Evolutionary conservation across 2,329 filamentous ascomycete genomes (phyloP), one percentile per base, ranked within the genome.

Genomic region (Emericellopsis cladophorae): DNA sequence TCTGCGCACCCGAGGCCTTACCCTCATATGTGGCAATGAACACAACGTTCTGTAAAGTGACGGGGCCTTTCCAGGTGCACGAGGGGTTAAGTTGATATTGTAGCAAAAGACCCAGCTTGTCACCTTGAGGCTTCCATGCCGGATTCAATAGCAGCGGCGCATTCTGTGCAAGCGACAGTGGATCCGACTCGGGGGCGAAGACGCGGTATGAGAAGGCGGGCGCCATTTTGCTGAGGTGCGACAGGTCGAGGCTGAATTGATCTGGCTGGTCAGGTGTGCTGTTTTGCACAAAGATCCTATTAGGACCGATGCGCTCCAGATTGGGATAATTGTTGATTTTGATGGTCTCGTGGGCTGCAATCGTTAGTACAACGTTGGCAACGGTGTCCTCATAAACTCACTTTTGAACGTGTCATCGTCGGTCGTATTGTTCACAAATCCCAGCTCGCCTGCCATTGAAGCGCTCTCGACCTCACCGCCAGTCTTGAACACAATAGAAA

Each of bases 191-290:
- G 2, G 60, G 46, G 24, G 84, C 62, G 49, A 92, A 85, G 10
- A 95, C 69, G 52, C 89, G 84, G 60, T 96, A 98, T 44, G 92
- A 94, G 66, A 98, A 96, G 7, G 83, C 90, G 7, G 90, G 79
- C 0, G 81, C 74, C 2, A 85, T 81, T 51, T 81, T 78, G 50
- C 79, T 70, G 45, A 95, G 74, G 54, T 81, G 78, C 12, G 78
- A 70, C 7, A 92, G 64, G 46, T 89, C 76, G 26, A 98, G 66
- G 0, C 68, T 75, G 61, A 93, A 98, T 54, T 90, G 81, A 44
- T 93, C 89, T 4, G 82, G 73, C 43, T 74, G 79, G 9, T 81
- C 76, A 1, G 69, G 54, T 1, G 66, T 61, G 5, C 74, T 68
- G 49, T 87, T 82, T 26, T 80, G 77, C 40, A 96, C 79, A 61